phyloP scores from a whole-genome alignment of 148 eudicot genomes.

The Cornus controversa region DNA sequence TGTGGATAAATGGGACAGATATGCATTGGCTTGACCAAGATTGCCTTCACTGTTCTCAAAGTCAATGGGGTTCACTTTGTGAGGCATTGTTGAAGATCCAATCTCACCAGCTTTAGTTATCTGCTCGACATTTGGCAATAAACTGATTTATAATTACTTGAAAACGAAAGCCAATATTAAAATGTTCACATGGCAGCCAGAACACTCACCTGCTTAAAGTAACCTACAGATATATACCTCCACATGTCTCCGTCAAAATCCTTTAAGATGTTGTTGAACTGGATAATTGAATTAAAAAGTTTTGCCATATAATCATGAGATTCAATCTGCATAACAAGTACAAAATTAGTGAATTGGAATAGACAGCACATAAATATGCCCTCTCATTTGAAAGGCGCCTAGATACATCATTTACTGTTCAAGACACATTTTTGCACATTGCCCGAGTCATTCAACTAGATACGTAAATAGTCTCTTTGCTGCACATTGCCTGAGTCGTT shows the following conservation, averaged over 20 bases:
- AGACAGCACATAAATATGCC: background rate
- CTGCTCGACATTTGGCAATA: conserved; percentile 35
- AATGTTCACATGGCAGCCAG: background rate
- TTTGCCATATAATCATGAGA: conserved; percentile 97
- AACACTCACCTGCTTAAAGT: conserved; percentile 81
- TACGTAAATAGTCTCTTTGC: too few relatives aligned
- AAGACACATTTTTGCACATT: background rate
- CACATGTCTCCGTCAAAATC: conserved; percentile 91
- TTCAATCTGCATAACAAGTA: conserved; percentile 65
- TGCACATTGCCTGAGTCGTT: background rate
- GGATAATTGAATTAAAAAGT: conserved; percentile 69
- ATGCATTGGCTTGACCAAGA: conserved; percentile 84
- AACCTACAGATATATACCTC: conserved; percentile 84
- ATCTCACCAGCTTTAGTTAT: conserved; percentile 87
- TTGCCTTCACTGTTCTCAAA: conserved; percentile 99
- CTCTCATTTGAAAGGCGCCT: background rate
- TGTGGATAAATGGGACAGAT: conserved; percentile 61
- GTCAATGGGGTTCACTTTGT: conserved; percentile 97
- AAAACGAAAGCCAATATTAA: conserved; percentile 5
- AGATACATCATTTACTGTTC: background rate
- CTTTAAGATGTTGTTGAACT: conserved; percentile 71
- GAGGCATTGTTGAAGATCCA: conserved; percentile 99
- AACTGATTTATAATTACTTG: conserved; percentile 3
- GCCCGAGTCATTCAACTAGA: background rate
- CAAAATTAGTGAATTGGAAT: conserved; percentile 6